phyloP scores from a whole-genome alignment of 2,329 filamentous ascomycete genomes.

The Scleromitrula shiraiana region DNA sequence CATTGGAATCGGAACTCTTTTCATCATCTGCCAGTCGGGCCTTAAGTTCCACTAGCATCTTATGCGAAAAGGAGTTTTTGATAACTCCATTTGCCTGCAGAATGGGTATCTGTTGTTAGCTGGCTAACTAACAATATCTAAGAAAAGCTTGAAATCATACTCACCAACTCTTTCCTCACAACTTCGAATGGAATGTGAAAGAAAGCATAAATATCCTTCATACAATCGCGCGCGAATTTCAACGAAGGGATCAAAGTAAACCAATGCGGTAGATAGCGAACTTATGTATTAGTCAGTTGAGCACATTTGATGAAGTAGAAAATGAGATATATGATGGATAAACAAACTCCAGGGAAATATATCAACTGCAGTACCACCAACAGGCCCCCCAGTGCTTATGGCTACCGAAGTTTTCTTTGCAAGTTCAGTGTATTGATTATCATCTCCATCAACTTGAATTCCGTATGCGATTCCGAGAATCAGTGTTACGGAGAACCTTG shows the following conservation, averaged over 20 bases:
- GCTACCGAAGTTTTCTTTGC: conserved; percentile 26
- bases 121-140: too few relatives aligned
- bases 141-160: neutral
- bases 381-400: conserved; percentile 22
- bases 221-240: conserved; percentile 24
- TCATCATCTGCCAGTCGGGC: too few relatives aligned
- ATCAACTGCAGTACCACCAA: conserved; percentile 36
- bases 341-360: conserved; percentile 33
- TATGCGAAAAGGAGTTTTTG: conserved; percentile 5
- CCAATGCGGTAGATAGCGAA: conserved; percentile 33
- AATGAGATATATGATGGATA: neutral
- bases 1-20: neutral
- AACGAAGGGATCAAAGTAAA: conserved; percentile 22
- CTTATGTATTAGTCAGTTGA: neutral
- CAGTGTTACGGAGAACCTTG: conserved; percentile 34
- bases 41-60: conserved; percentile 3
- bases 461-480: conserved; percentile 39
- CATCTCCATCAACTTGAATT: conserved; percentile 31
- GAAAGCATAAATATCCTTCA: conserved; percentile 32
- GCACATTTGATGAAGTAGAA: neutral
- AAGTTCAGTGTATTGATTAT: conserved; percentile 35
- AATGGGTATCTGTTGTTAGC: too few relatives aligned
- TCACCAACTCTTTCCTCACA: conserved; percentile 11
- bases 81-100: conserved; percentile 1
- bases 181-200: conserved; percentile 37